Conservation (phyloP, 192 early-diverging fungal species). For the Umbelopsis sp. region DNA sequence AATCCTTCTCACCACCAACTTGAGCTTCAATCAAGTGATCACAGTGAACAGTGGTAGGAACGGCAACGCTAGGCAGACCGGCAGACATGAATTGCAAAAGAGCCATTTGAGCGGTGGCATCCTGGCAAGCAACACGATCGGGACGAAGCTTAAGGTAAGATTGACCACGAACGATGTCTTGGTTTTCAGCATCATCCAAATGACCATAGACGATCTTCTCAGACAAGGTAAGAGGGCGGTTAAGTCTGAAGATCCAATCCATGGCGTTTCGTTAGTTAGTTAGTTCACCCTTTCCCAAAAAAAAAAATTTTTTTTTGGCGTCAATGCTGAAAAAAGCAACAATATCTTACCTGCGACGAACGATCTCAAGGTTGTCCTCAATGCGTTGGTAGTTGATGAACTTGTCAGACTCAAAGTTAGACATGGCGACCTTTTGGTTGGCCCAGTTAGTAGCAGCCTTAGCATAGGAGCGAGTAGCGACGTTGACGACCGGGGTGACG, state of each 20-base stretch:
- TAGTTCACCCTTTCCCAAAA: too few relatives aligned
- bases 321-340: not conserved
- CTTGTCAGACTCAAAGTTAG: slow-evolving; percentile 88
- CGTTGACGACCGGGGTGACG: slow-evolving; percentile 27
- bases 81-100: slow-evolving; percentile 98
- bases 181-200: slow-evolving; percentile 92
- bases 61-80: slow-evolving; percentile 81
- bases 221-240: slow-evolving; percentile 89
- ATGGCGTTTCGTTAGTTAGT: too few relatives aligned
- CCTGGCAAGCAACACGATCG: slow-evolving; percentile 98
- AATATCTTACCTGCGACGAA: slow-evolving; percentile 75
- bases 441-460: slow-evolving; percentile 50
- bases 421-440: slow-evolving; percentile 84
- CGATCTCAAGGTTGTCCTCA: slow-evolving; percentile 92
- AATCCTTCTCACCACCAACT: slow-evolving; percentile 80
- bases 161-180: slow-evolving; percentile 90
- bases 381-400: slow-evolving; percentile 98
- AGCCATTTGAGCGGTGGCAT: slow-evolving; percentile 98
- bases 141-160: slow-evolving; percentile 96
- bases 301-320: not conserved
- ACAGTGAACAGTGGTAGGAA: slow-evolving; percentile 94
- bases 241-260: slow-evolving; percentile 61
- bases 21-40: slow-evolving; percentile 97
- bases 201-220: slow-evolving; percentile 99
- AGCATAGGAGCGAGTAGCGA: slow-evolving; percentile 53